Evolutionary conservation across 331 rosid genomes (phyloP).

Genomic region (Acacia pycnantha): DNA sequence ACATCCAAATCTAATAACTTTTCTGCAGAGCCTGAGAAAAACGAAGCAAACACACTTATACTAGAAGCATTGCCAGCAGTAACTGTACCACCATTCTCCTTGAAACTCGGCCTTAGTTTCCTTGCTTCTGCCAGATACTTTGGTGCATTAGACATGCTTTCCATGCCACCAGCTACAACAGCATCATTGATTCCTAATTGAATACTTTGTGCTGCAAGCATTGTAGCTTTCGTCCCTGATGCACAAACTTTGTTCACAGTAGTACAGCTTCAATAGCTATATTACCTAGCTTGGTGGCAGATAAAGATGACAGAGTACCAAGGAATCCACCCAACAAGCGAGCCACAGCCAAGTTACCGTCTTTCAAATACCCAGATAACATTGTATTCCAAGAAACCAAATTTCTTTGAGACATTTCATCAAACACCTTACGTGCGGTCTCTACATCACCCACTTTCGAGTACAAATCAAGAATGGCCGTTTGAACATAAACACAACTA

Average conservation of each 20-base stretch:
- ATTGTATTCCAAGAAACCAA: conserved; percentile 86
- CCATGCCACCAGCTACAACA: conserved; percentile 99
- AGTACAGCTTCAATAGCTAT: conserved; percentile 83
- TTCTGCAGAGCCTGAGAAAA: too few relatives aligned
- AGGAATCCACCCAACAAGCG: conserved; percentile 79
- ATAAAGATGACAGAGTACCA: conserved; percentile 76
- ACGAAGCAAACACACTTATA: too few relatives aligned
- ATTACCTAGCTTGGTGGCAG: conserved; percentile 94
- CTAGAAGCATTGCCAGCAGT: conserved; percentile 99
- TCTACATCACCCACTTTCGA: too few relatives aligned
- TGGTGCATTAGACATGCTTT: conserved; percentile 94
- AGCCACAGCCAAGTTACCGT: conserved; percentile 52
- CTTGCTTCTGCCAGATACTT: conserved; percentile 97
- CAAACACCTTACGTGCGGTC: too few relatives aligned
- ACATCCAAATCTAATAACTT: too few relatives aligned
- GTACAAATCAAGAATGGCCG: too few relatives aligned
- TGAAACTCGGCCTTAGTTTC: conserved; percentile 99
- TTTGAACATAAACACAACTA: too few relatives aligned
- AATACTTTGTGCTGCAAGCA: conserved; percentile 96
- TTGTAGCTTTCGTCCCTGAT: conserved; percentile 96
- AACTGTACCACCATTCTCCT: conserved; percentile 89
- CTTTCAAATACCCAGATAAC: conserved; percentile 59
- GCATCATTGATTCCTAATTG: conserved; percentile 89
- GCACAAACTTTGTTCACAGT: conserved; percentile 98
- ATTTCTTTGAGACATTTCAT: conserved; percentile 56